phyloP scores from a whole-genome alignment of 352 stramenopile species.

The Globisporangium barbulae region DNA sequence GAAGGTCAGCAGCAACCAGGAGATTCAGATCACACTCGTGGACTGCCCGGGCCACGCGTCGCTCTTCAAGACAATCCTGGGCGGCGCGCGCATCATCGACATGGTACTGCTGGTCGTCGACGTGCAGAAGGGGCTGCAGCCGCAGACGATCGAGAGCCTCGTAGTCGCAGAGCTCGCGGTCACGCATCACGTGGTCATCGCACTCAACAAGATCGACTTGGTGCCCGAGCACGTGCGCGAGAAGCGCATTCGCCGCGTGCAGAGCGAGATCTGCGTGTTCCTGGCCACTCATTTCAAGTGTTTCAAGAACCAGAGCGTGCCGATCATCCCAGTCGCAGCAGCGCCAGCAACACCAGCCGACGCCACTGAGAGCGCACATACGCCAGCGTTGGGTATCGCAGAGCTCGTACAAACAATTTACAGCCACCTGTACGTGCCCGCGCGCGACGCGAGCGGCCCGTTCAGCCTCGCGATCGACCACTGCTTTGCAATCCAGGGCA shows the following conservation, averaged over 20 bases:
- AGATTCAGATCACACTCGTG: conserved; percentile 94
- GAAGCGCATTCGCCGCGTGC: conserved; percentile 53
- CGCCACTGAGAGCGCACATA: neutral
- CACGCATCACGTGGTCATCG: conserved; percentile 88
- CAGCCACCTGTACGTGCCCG: conserved; percentile 31
- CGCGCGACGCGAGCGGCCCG: conserved; percentile 39
- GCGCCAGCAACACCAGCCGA: conserved; percentile 21
- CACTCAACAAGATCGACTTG: conserved; percentile 97
- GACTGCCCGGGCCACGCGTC: conserved; percentile 97
- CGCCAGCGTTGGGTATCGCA: conserved; percentile 55
- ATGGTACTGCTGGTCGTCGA: conserved; percentile 97
- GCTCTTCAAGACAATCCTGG: conserved; percentile 99
- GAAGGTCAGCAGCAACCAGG: conserved; percentile 16
- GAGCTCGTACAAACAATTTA: conserved; percentile 52
- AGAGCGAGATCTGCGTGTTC: conserved; percentile 60
- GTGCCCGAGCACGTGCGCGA: conserved; percentile 70
- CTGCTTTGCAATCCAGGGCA: conserved; percentile 96
- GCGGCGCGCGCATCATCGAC: conserved; percentile 99
- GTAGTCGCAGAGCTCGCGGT: conserved; percentile 93
- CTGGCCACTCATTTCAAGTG: conserved; percentile 22
- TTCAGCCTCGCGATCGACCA: conserved; percentile 97
- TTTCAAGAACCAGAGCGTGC: conserved; percentile 23
- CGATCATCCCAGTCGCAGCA: conserved; percentile 87
- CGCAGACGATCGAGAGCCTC: conserved; percentile 98
- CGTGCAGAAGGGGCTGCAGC: conserved; percentile 96